A percentile compares a stretch with the other conserved stretches of the same genome.
phyloP scores from a whole-genome alignment of 306 rosid genomes.

The Prunus padus region DNA sequence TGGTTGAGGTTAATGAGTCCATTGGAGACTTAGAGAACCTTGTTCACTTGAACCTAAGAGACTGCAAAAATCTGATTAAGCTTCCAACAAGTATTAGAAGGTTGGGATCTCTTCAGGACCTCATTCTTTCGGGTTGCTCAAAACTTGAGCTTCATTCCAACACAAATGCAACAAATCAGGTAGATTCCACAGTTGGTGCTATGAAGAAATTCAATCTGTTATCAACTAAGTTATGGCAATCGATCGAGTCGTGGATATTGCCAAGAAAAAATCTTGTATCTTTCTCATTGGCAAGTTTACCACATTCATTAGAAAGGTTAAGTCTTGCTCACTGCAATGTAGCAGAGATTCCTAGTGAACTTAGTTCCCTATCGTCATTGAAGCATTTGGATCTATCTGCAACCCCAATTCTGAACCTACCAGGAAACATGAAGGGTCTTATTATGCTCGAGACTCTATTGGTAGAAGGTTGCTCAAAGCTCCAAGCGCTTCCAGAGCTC shows the following conservation, averaged over 20 bases:
- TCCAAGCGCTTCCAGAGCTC: not conserved
- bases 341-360: not conserved
- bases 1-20: constrained; percentile 12
- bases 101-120: not conserved
- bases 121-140: constrained; percentile 7
- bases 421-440: not conserved
- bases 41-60: not conserved
- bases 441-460: not conserved
- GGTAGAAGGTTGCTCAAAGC: not conserved
- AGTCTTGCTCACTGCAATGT: not conserved
- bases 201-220: not conserved
- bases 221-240: not conserved
- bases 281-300: not conserved
- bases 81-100: not conserved
- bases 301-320: not conserved
- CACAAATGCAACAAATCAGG: not conserved
- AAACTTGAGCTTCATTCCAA: not conserved
- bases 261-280: not conserved
- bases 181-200: not conserved
- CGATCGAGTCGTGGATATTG: not conserved
- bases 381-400: not conserved
- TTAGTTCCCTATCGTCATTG: not conserved
- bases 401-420: not conserved
- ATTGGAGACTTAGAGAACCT: constrained; percentile 10
- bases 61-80: constrained; percentile 7